Base-by-base conservation (phyloP, 164 flowering plant species). In the Berberis vulgaris region DNA sequence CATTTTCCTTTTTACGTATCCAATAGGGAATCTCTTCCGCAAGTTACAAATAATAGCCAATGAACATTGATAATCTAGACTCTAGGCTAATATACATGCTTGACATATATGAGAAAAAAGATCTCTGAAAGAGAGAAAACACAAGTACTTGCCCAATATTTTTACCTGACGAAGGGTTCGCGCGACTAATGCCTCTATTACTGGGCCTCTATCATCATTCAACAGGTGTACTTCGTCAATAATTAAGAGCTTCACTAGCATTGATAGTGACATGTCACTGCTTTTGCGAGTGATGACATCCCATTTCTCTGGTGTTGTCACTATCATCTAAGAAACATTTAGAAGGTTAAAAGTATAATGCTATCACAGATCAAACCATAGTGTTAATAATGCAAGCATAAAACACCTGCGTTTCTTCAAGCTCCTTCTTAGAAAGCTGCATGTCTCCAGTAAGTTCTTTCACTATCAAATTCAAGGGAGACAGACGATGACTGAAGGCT, bases 281-380 rank as follows among this genome's bases (percentile, higher is more conserved):
- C 99, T 95, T 78, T 95, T 95, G 63, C 99, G 96, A 69, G 99
- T 94, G 69, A 95, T 95, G 42, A 95, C 99, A 72, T 95, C 99
- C 99, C 99, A 95, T 76, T 95, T 95, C 77, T 95, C 97, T 41
- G 99, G 99, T 54, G 99, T 95, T 65, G 99, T 95, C 61, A 95
- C 99, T 72, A 95, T 95, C 99, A 95, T 95, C 99, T 95, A 83
- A 75, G 64, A 53, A 44, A 42, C 55, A 40, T 4, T 2, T 40
- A 61, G 41, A 67, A 42, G 38, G 72, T 55, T 38, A 59, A 42
- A 57, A 26, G 46, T 42, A 39, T 57, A 54, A 39, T 5, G 58
- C 64, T 64, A n/a, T 59, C 8, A n/a, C 52, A 57, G 42, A 61
- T 26, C 46, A 49, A 68, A 56, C 38, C 44, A 54, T 38, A 55